A percentile compares a stretch with the other conserved stretches of the same genome.
phyloP scores from a whole-genome alignment of 495 filamentous ascomycete genomes.

The Penicillium salamii region DNA sequence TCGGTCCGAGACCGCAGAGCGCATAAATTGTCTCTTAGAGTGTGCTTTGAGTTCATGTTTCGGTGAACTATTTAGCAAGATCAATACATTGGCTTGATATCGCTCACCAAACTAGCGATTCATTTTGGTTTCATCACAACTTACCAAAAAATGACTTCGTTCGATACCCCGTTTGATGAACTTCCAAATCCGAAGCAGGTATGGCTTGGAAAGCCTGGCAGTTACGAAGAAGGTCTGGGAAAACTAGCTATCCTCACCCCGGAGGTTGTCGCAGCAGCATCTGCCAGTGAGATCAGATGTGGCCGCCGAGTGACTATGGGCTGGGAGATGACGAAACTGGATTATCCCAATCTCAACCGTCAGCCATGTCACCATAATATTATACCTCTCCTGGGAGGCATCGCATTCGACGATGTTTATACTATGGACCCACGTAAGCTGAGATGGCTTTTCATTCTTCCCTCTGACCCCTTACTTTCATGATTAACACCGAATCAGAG shows the following conservation, averaged over 20 bases:
- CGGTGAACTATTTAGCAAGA: background rate
- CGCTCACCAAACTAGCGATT: background rate
- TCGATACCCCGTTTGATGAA: conserved; percentile 35
- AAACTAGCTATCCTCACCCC: conserved; percentile 42
- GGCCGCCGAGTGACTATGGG: conserved; percentile 39
- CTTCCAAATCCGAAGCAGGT: conserved; percentile 43
- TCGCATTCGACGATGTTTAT: conserved; percentile 61
- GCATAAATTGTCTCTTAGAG: background rate
- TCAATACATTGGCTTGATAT: background rate
- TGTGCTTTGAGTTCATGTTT: background rate
- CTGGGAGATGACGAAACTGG: conserved; percentile 47
- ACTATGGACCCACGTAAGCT: conserved; percentile 60
- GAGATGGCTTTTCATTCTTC: background rate
- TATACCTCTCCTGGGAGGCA: conserved; percentile 36
- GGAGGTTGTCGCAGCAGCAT: conserved; percentile 36
- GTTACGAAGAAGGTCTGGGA: conserved; percentile 42
- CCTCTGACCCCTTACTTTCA: background rate
- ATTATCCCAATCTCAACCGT: conserved; percentile 42
- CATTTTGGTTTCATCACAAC: too few relatives aligned
- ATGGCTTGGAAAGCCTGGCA: conserved; percentile 42
- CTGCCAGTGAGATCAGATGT: conserved; percentile 34
- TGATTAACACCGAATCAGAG: conserved; percentile 27
- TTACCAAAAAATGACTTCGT: conserved; percentile 19
- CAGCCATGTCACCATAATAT: conserved; percentile 40
- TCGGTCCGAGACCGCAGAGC: background rate